Evolutionary conservation across 176 grass and related monocot genomes (phyloP).

Genomic region (Urochloa ruziziensis): DNA sequence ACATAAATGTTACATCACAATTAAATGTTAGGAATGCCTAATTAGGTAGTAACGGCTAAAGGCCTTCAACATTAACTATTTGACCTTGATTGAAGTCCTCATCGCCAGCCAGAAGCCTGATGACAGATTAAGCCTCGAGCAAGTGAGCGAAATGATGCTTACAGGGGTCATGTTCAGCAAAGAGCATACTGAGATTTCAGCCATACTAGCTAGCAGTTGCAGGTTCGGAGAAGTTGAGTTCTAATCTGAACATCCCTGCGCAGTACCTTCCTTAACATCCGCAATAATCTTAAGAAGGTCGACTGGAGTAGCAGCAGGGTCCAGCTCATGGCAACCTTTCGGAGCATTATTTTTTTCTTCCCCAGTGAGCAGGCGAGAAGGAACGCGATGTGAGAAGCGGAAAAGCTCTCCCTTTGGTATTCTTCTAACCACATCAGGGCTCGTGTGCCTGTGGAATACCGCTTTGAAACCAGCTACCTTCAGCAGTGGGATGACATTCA

Average conservation of each 20-base stretch:
- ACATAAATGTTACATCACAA: conserved; percentile 31
- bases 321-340: conserved; percentile 71
- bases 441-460: conserved; percentile 48
- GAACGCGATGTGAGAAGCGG: conserved; percentile 73
- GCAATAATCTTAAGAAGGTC: conserved; percentile 68
- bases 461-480: conserved; percentile 75
- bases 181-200: not conserved
- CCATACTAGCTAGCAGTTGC: not conserved
- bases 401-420: conserved; percentile 75
- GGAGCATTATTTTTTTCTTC: conserved; percentile 62
- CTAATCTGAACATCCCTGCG: conserved; percentile 29
- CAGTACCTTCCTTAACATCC: conserved; percentile 44
- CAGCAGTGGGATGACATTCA: conserved; percentile 49
- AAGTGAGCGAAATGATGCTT: conserved; percentile 8
- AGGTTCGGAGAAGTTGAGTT: not conserved
- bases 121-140: not conserved
- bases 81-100: conserved; percentile 23
- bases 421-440: conserved; percentile 37
- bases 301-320: conserved; percentile 62
- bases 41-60: conserved; percentile 8
- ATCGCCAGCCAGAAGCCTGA: conserved; percentile 27
- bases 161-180: not conserved
- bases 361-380: conserved; percentile 63
- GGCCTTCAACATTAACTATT: conserved; percentile 4
- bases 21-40: conserved; percentile 39